Evolutionary conservation across 352 stramenopile genomes (phyloP).

Genomic region (Pythium phragmitis): DNA sequence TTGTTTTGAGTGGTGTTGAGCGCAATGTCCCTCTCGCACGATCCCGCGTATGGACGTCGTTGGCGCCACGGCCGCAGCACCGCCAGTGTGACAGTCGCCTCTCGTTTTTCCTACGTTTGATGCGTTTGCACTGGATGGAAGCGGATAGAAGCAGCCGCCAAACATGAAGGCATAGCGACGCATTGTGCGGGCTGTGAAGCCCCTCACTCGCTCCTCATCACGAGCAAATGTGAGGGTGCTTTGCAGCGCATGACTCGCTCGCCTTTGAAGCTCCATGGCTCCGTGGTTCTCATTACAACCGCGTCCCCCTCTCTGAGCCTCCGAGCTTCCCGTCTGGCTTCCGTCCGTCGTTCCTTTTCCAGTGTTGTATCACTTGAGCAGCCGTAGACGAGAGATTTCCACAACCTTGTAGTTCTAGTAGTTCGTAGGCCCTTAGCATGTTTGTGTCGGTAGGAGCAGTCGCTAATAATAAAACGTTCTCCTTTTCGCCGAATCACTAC

Average conservation of each 20-base stretch:
- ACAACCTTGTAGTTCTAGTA: conserved; percentile 2
- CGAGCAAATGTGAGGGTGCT: conserved; percentile 6
- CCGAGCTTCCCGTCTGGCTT: background rate
- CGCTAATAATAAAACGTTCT: conserved; percentile 11
- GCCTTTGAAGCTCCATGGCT: conserved; percentile 3
- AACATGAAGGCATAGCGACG: conserved; percentile 1
- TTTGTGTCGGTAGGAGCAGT: conserved; percentile 1
- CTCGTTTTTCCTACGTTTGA: background rate
- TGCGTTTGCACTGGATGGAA: background rate
- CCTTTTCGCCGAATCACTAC: background rate
- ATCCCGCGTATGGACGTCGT: background rate
- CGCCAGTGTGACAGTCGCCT: background rate
- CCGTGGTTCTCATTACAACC: conserved; percentile 26
- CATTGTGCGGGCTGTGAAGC: background rate
- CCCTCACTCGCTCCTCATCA: conserved; percentile 24
- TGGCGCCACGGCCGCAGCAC: background rate
- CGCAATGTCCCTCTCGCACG: conserved; percentile 25
- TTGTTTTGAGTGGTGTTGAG: conserved; percentile 24
- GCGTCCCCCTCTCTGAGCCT: background rate
- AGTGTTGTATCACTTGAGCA: background rate
- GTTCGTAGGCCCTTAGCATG: background rate
- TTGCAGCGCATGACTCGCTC: background rate
- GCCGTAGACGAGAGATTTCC: background rate
- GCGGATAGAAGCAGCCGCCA: background rate
- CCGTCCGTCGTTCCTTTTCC: background rate